Conservation (phyloP, 306 rosid species). For the Medicago truncatula region MtrunA17r5.0-ANR NC_053044.1:1276501-1277000, state of each 20-base stretch:
- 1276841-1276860: neutral
- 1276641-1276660: conserved; percentile 20
- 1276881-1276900: too few relatives aligned
- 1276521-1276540: too few relatives aligned
- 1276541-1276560: too few relatives aligned
- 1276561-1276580: conserved; percentile 36
- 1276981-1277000: too few relatives aligned
- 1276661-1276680: conserved; percentile 17
- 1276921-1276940: too few relatives aligned
- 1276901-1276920: too few relatives aligned
- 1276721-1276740: neutral
- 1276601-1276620: conserved; percentile 1
- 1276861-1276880: neutral
- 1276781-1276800: neutral
- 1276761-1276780: conserved; percentile 2
- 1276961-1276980: too few relatives aligned
- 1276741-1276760: neutral
- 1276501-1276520: conserved; percentile 17
- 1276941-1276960: too few relatives aligned
- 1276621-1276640: too few relatives aligned
- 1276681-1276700: neutral
- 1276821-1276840: neutral
- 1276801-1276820: neutral
- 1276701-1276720: neutral
- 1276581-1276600: neutral